These are phyloP conservation scores for Monosporascus sp. DNA, from an alignment of 2,329 filamentous ascomycete genomes.

Conservation along the genomic window DNA sequence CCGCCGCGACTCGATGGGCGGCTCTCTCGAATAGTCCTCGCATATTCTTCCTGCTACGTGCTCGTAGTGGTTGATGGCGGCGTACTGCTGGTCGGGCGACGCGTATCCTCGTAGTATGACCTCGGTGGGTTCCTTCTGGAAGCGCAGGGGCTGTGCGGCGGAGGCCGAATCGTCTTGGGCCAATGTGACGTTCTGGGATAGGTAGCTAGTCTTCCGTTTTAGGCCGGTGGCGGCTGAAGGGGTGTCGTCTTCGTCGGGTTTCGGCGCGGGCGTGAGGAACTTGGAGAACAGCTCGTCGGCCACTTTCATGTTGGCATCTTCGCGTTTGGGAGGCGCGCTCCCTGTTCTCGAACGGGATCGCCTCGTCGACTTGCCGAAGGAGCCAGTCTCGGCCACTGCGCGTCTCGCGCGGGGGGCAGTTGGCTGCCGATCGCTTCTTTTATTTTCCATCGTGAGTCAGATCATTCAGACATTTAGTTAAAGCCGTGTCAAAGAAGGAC, in stretches of 20 bases:
- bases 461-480: background rate
- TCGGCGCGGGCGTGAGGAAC: slow-evolving; percentile 43
- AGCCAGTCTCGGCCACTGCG: slow-evolving; percentile 54
- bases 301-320: slow-evolving; percentile 57
- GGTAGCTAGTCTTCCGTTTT: slow-evolving; percentile 32
- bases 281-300: slow-evolving; percentile 58
- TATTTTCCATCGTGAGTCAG: slow-evolving; percentile 11
- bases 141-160: slow-evolving; percentile 20
- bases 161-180: slow-evolving; percentile 30
- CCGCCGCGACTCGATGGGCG: slow-evolving; percentile 63
- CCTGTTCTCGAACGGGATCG: slow-evolving; percentile 58
- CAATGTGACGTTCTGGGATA: slow-evolving; percentile 27
- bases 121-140: slow-evolving; percentile 53
- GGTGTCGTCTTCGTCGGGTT: slow-evolving; percentile 17
- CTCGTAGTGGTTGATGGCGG: slow-evolving; percentile 85
- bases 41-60: slow-evolving; percentile 79
- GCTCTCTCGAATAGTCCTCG: slow-evolving; percentile 86
- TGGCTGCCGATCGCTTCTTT: slow-evolving; percentile 49
- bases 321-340: slow-evolving; percentile 48
- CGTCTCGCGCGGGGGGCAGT: slow-evolving; percentile 45
- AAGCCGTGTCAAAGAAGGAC: background rate
- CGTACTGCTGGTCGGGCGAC: slow-evolving; percentile 65
- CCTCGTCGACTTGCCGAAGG: slow-evolving; percentile 62
- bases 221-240: slow-evolving; percentile 10
- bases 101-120: slow-evolving; percentile 80